Evolutionary conservation across 2,329 filamentous ascomycete genomes (phyloP), one percentile per base, ranked within the genome.

Genomic region (Talaromyces rugulosus): DNA sequence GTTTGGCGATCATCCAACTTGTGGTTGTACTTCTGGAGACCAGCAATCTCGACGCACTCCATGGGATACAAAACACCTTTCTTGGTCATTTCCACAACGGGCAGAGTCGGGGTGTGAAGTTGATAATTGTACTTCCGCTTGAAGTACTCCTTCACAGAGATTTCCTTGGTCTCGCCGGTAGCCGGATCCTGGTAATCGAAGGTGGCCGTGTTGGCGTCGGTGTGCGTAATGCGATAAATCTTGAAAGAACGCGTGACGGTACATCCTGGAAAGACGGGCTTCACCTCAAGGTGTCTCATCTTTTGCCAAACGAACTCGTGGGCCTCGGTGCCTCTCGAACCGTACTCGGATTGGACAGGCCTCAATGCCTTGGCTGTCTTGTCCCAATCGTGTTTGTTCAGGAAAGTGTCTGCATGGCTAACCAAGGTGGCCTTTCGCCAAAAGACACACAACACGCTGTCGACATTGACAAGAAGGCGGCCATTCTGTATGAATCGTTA

Each of bases 371-470:
- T 62, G 23, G 68, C 66, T 28, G 80, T 63, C n/a, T 74, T 66
- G 53, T 70, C 63, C 50, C 71, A 63, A 58, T 78, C 73, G 44
- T 69, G 66, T 30, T 68, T 64, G 16, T 72, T 69, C 4, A 74
- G 66, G 11, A 77, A 65, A 8, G 71, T 70, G 59, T 75, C 69
- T 18, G 77, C 74, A 8, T 73, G 69, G 16, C 71, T 71, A 28
- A 75, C 67, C 14, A 80, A 66, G 8, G 70, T 69, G n/a, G 66
- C 74, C 11, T 73, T 74, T 36, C 80, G 82, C 89, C 91, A 98
- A 78, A 99, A 99, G 12, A 90, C 90, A 0, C 91, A 90, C 71
- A 98, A 96, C 61, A 93, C 89, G 33, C 96, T 89, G 70, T 99
- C 94, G 11, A 96, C 87, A 68, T 97, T 98, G 72, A 99, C 80